A percentile compares a stretch with the other conserved stretches of the same genome.
Evolutionary conservation across 2,329 filamentous ascomycete genomes (phyloP).

Genomic region (Arthrobotrys megalospora): DNA sequence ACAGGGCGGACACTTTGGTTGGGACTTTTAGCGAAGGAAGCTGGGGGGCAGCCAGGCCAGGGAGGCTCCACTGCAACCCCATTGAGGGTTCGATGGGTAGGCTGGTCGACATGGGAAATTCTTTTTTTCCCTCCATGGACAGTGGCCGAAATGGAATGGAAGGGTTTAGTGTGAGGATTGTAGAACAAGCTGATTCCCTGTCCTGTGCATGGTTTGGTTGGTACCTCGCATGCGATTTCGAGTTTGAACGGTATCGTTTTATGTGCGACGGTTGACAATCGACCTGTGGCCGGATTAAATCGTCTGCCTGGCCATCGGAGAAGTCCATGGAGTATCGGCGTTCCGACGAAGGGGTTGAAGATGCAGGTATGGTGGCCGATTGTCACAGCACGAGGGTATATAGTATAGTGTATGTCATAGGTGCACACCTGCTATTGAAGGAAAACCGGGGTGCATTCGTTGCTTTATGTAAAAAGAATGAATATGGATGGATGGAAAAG

Average conservation of each 20-base stretch:
- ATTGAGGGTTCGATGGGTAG: neutral
- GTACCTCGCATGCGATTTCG: slow-evolving; percentile 56
- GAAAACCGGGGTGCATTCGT: slow-evolving; percentile 16
- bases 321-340: slow-evolving; percentile 32
- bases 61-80: slow-evolving; percentile 8
- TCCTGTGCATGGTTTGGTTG: slow-evolving; percentile 38
- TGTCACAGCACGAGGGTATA: slow-evolving; percentile 24
- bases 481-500: slow-evolving; percentile 16
- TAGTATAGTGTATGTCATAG: neutral
- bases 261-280: slow-evolving; percentile 8
- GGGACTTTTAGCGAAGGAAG: slow-evolving; percentile 35
- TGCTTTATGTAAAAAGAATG: neutral
- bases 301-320: slow-evolving; percentile 17
- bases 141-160: slow-evolving; percentile 40
- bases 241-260: slow-evolving; percentile 19
- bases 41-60: neutral
- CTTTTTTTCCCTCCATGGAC: slow-evolving; percentile 5
- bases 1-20: slow-evolving; percentile 55
- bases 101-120: neutral
- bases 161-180: neutral
- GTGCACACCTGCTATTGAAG: neutral
- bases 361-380: slow-evolving; percentile 20
- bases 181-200: slow-evolving; percentile 32
- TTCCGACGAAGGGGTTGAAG: slow-evolving; percentile 23
- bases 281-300: slow-evolving; percentile 14